phyloP scores from a whole-genome alignment of 2,329 filamentous ascomycete genomes.

The Ceratocystis harringtonii region DNA sequence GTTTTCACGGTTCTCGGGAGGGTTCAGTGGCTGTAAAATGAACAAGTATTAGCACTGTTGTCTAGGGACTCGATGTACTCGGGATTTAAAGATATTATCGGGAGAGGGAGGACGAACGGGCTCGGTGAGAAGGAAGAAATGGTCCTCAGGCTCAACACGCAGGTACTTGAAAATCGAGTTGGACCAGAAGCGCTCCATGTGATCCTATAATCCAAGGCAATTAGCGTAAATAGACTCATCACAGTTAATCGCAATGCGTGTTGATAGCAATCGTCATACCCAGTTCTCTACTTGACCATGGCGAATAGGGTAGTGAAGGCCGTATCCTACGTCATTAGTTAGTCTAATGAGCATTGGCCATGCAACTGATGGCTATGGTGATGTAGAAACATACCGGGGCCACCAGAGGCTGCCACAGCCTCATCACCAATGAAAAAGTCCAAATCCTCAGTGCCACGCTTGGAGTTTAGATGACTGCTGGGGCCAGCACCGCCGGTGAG shows the following conservation, averaged over 20 bases:
- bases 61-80: background rate
- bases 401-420: conserved; percentile 66
- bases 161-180: conserved; percentile 99
- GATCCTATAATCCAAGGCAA: conserved; percentile 45
- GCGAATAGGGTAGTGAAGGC: conserved; percentile 90
- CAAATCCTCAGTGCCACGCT: conserved; percentile 91
- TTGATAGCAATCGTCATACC: conserved; percentile 39
- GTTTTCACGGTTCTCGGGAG: conserved; percentile 96
- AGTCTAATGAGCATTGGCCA: conserved; percentile 14
- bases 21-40: conserved; percentile 64
- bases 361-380: conserved; percentile 11
- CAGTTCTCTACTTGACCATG: conserved; percentile 99
- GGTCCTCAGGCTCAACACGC: conserved; percentile 93
- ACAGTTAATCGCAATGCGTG: background rate
- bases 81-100: conserved; percentile 10
- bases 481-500: conserved; percentile 79
- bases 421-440: conserved; percentile 99
- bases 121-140: conserved; percentile 95
- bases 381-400: conserved; percentile 48
- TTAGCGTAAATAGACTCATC: conserved; percentile 19
- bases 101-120: conserved; percentile 48
- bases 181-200: conserved; percentile 99
- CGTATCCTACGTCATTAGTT: conserved; percentile 51
- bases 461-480: conserved; percentile 67
- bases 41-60: background rate